Evolutionary conservation across 139 green algal species (phyloP), one percentile per base, ranked within the genome.

Genomic region (Picochlorum sp.): DNA sequence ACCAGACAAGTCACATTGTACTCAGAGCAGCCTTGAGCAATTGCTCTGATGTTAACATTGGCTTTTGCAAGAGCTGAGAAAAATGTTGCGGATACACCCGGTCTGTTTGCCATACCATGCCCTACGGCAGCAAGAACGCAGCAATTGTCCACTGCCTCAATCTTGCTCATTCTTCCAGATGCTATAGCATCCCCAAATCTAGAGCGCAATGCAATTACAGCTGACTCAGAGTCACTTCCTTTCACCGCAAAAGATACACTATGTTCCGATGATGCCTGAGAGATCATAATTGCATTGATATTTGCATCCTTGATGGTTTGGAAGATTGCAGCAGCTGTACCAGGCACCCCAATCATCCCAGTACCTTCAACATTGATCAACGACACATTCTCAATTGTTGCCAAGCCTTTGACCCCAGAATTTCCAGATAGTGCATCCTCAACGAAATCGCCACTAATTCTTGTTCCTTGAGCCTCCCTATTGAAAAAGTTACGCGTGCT

Each of bases 1-100:
- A 98, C 81, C 39, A 98, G 72, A 32, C 94, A 79, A 10, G 92
- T 98, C 78, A 98, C 96, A 80, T 98, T 98, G 88, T 97, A 97
- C 80, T 98, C 92, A 2, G 70, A 88, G 49, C 68, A 86, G 41
- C 92, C 92, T 80, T 98, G 88, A 5, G 79, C 66, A 43, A 76
- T 74, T 13, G 51, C 49, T 13, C 73, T 58, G 81, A 95, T 89
- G 78, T 96, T 96, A 64, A 96, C 77, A 65, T 89, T 93, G 40
- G 86, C 84, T 67, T 90, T 91, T 37, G 91, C 91, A 20, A 98
- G 83, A 2, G 91, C 91, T 7, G 66, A 65, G 73, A 98, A 96
- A 69, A 98, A 78, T 32, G 83, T 96, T 40, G 91, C 91, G 2
- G 82, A 75, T 16, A 93, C 84, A 6, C 91, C 91, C 20, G 74